Percentiles rank a stretch among this genome's conserved stretches.
These are phyloP conservation scores for Aspergillus aculeatus DNA, from an alignment of 2,329 filamentous ascomycete genomes.

Conservation along the genomic window DNA sequence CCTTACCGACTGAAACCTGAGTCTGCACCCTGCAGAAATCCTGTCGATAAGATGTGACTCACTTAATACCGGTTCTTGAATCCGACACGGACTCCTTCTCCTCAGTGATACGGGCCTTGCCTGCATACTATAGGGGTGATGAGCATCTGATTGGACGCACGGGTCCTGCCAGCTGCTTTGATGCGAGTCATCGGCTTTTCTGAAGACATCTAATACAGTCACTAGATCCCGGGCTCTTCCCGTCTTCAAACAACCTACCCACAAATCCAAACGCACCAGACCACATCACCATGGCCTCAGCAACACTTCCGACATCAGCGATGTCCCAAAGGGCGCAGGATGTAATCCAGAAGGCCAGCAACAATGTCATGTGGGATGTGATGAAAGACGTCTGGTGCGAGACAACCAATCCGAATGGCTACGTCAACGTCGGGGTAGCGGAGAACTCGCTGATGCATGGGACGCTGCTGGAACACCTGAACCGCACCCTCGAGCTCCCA, in stretches of 20 bases:
- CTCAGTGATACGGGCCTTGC: too few species aligned
- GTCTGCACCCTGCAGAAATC: neutral
- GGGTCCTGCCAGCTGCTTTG: neutral
- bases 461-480: constrained; percentile 44
- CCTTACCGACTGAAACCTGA: neutral
- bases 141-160: neutral
- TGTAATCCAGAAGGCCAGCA: constrained; percentile 9
- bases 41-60: neutral
- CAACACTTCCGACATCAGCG: neutral
- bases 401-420: constrained; percentile 39
- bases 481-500: constrained; percentile 37
- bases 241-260: too few species aligned
- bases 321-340: constrained; percentile 19
- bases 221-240: neutral
- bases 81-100: too few species aligned
- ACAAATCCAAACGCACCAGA: neutral
- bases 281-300: neutral
- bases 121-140: neutral
- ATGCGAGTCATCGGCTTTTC: neutral
- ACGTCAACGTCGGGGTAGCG: constrained; percentile 53
- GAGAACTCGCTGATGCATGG: constrained; percentile 56
- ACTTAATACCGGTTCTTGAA: neutral
- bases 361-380: constrained; percentile 44
- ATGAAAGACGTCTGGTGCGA: constrained; percentile 48
- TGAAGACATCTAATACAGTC: neutral